Conservation (phyloP, 805 yeast genomes). For the Saccharomycopsis amapae region DNA sequence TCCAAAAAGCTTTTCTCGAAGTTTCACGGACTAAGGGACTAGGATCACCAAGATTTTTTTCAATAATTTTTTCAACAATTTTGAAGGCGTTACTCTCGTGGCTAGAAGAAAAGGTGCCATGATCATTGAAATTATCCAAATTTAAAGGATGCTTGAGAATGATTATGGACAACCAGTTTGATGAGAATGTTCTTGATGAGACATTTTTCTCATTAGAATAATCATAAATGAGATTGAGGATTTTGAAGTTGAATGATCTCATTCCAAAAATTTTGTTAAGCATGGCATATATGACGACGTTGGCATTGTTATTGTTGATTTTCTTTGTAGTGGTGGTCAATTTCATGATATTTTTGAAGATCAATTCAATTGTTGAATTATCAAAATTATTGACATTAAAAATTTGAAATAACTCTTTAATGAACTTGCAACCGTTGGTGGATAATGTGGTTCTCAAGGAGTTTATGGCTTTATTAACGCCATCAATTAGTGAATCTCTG, state of each 20-base stretch:
- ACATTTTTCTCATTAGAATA: constrained; percentile 64
- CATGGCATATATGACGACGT: constrained; percentile 38
- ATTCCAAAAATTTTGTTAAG: constrained; percentile 21
- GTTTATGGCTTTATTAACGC: constrained; percentile 54
- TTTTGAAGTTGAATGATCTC: constrained; percentile 39
- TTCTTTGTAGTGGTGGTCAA: constrained; percentile 55
- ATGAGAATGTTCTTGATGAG: constrained; percentile 62
- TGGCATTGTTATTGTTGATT: constrained; percentile 53
- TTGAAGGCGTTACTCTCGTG: constrained; percentile 27
- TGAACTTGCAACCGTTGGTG: constrained; percentile 63
- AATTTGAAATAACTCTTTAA: constrained; percentile 55
- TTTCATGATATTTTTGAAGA: constrained; percentile 34
- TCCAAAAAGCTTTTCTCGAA: constrained; percentile 72
- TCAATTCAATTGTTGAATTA: constrained; percentile 24
- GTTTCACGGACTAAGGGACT: constrained; percentile 72
- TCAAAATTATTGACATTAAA: constrained; percentile 36
- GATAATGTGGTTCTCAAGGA: constrained; percentile 85
- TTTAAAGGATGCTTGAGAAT: constrained; percentile 43
- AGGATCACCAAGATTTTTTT: constrained; percentile 67
- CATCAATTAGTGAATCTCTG: constrained; percentile 41
- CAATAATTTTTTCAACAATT: constrained; percentile 41
- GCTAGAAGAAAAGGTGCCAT: not conserved
- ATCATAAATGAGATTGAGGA: constrained; percentile 41
- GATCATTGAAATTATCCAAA: constrained; percentile 25
- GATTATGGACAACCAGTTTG: constrained; percentile 61